A percentile compares a stretch with the other conserved stretches of the same genome.
phyloP scores from a whole-genome alignment of 257 asterid genomes.

The Penstemon newberryi region DNA sequence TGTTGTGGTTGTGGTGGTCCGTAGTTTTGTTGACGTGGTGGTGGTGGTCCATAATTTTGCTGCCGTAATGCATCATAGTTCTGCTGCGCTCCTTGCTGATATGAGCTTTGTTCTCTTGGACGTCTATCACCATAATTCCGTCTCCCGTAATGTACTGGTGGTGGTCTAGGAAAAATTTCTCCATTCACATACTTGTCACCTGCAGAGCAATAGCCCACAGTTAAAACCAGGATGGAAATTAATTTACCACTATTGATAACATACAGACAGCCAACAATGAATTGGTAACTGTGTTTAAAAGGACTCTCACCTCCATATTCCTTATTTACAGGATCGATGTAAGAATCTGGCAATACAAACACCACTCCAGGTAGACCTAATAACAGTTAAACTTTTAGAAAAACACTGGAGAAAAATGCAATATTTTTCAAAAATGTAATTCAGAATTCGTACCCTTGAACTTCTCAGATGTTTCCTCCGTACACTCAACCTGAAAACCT shows the following conservation, averaged over 20 bases:
- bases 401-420: conserved; percentile 20
- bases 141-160: conserved; percentile 68
- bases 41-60: conserved; percentile 27
- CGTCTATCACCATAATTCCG: conserved; percentile 41
- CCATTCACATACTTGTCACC: conserved; percentile 95
- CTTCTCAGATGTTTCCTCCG: conserved; percentile 82
- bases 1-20: conserved; percentile 29
- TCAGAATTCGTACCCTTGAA: conserved; percentile 56
- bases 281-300: neutral
- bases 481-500: conserved; percentile 86
- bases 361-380: conserved; percentile 78
- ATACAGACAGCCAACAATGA: conserved; percentile 15
- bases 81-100: conserved; percentile 27
- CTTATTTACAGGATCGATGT: conserved; percentile 83
- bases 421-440: conserved; percentile 16
- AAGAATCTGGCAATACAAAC: conserved; percentile 90
- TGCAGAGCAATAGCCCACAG: conserved; percentile 30
- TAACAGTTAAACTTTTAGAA: conserved; percentile 20
- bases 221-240: neutral
- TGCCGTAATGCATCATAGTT: conserved; percentile 35
- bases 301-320: conserved; percentile 83
- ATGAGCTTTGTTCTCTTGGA: conserved; percentile 37
- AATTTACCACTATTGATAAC: conserved; percentile 3
- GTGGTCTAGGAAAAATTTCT: conserved; percentile 80
- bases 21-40: conserved; percentile 15